A percentile compares a stretch with the other conserved stretches of the same genome.
These are phyloP conservation scores for Rhododendron griersonianum DNA, from an alignment of 148 eudicot genomes.

Conservation along the genomic window DNA sequence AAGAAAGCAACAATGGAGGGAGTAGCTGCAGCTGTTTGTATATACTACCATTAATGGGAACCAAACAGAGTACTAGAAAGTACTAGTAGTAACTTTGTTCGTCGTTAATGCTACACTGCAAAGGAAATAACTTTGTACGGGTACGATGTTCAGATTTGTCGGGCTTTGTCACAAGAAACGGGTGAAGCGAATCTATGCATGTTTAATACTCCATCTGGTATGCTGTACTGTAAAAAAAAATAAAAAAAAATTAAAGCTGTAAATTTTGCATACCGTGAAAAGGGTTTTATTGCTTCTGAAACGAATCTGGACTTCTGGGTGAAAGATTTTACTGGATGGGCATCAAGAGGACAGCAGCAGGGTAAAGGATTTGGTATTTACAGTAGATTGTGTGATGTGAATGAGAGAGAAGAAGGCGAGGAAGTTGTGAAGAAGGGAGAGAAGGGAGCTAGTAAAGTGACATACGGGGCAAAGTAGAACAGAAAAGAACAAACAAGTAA, in stretches of 20 bases:
- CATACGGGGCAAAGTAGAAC: background rate
- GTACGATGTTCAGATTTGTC: slow-evolving; percentile 53
- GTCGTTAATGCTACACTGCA: background rate
- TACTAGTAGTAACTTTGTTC: background rate
- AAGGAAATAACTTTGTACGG: slow-evolving; percentile 1
- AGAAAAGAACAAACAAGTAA: background rate
- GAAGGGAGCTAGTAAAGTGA: slow-evolving; percentile 11
- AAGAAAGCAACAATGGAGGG: background rate
- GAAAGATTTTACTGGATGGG: background rate
- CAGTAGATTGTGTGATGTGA: background rate
- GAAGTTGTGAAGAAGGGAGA: background rate
- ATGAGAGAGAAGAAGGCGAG: background rate
- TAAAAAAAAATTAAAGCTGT: background rate
- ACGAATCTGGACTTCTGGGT: background rate
- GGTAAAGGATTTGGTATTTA: background rate
- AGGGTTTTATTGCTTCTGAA: background rate
- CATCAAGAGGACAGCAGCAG: background rate
- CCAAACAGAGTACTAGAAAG: background rate
- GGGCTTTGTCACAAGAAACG: slow-evolving; percentile 35
- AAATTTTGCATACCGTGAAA: background rate
- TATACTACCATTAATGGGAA: background rate
- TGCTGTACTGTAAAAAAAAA: background rate
- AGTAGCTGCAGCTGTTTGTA: background rate
- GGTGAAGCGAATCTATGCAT: slow-evolving; percentile 12
- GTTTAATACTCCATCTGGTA: background rate